Evolutionary conservation across 139 green algal genomes (phyloP), one percentile per base, ranked within the genome.

Genomic region (Desmodesmus armatus): DNA sequence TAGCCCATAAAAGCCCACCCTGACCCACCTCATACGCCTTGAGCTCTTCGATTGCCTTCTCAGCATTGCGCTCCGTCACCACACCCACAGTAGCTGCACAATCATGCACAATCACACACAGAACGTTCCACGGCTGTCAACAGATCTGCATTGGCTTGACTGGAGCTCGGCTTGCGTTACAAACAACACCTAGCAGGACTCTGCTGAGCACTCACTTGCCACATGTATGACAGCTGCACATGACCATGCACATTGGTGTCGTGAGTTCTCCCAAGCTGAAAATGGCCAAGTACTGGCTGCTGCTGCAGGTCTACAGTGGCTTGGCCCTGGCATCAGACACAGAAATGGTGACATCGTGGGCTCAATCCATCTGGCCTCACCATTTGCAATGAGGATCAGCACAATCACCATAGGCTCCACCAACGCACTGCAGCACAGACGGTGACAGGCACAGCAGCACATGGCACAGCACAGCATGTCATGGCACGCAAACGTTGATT

Each of bases 401-500:
- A 98, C 44, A 75, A 98, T 98, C 65, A 98, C 95, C 5, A 91
- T 62, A 0, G 95, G 95, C 87, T 98, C 95, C 40, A 98, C 90
- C 44, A 94, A 93, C 0, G 91, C 94, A 51, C 90, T 94, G 88
- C 44, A 83, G 6, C 40, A 62, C n/a, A 74, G 31, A n/a, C n/a
- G 53, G 33, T 31, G 53, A 5, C n/a, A 5, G 9, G 13, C 7
- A 55, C 47, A 55, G 47, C 7, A 17, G n/a, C 11, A 41, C 73
- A 40, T 9, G 3, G 37, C 37, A 66, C 31, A 63, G 47, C 11
- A 21, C 0, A 76, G 4, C 39, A n/a, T 47, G n/a, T 7, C 41
- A 25, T 21, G 67, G 17, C 4, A 78, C 9, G 29, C 6, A 41
- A 17, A 41, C 7, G 62, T 9, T 72, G 7, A 47, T 77, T 44